Evolutionary conservation across 306 rosid genomes (phyloP).

Genomic region (Dalbergia cochinchinensis): DNA sequence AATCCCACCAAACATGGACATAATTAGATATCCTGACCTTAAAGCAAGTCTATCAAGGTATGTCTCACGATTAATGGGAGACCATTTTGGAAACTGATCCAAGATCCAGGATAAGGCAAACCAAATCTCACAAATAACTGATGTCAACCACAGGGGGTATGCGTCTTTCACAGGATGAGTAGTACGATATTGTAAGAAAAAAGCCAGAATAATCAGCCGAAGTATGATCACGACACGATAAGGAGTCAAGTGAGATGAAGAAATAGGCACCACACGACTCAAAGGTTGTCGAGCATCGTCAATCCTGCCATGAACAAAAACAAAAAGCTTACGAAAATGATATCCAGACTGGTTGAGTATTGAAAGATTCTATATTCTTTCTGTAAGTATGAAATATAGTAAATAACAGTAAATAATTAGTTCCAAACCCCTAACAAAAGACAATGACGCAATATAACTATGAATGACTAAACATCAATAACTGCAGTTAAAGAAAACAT

Average conservation of each 20-base stretch:
- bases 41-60: conserved; percentile 86
- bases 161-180: conserved; percentile 98
- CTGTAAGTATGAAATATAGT: neutral
- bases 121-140: conserved; percentile 99
- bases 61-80: conserved; percentile 93
- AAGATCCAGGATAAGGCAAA: conserved; percentile 95
- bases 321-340: conserved; percentile 19
- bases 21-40: conserved; percentile 61
- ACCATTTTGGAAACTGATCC: conserved; percentile 99
- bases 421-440: neutral
- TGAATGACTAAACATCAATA: neutral
- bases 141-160: conserved; percentile 87
- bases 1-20: conserved; percentile 16
- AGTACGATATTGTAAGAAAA: conserved; percentile 94
- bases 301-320: conserved; percentile 65
- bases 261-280: conserved; percentile 90
- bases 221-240: conserved; percentile 90
- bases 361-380: conserved; percentile 29
- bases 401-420: neutral
- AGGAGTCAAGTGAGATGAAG: conserved; percentile 92
- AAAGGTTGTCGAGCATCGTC: conserved; percentile 97
- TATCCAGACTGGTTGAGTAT: conserved; percentile 14
- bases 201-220: conserved; percentile 90
- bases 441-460: neutral
- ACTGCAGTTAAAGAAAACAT: neutral